phyloP scores from a whole-genome alignment of 2,329 filamentous ascomycete genomes.

The Exophiala spinifera region DNA sequence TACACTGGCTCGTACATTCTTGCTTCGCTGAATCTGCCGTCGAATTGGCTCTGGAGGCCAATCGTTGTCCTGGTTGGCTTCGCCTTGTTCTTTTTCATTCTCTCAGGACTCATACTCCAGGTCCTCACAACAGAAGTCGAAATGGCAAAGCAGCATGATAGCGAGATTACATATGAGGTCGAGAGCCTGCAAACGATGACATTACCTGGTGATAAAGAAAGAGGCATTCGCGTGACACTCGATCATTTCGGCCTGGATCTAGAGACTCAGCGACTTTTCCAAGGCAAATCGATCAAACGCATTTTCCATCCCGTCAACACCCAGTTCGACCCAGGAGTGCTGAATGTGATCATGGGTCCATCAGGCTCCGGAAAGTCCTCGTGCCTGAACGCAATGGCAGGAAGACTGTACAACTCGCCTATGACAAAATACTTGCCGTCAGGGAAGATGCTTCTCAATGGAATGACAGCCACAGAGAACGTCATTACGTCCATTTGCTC shows the following conservation, averaged over 20 bases:
- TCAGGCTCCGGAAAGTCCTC: constrained; percentile 76
- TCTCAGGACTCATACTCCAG: constrained; percentile 60
- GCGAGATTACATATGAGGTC: constrained; percentile 51
- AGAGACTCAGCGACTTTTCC: constrained; percentile 7
- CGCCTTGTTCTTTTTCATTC: constrained; percentile 59
- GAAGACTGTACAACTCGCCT: constrained; percentile 60
- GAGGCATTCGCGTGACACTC: constrained; percentile 64
- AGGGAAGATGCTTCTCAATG: constrained; percentile 68
- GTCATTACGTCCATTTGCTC: constrained; percentile 65
- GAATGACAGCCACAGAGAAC: constrained; percentile 60
- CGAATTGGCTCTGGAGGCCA: constrained; percentile 62
- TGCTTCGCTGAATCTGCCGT: constrained; percentile 64
- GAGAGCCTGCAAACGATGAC: constrained; percentile 64
- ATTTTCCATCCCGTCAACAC: constrained; percentile 67
- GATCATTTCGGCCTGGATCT: constrained; percentile 58
- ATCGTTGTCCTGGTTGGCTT: constrained; percentile 63
- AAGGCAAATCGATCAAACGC: constrained; percentile 15
- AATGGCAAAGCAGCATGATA: constrained; percentile 60
- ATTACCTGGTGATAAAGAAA: constrained; percentile 43
- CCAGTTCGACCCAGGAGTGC: constrained; percentile 63
- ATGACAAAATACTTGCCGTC: constrained; percentile 60
- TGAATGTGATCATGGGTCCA: constrained; percentile 79
- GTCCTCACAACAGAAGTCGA: constrained; percentile 67
- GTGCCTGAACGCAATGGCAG: constrained; percentile 69
- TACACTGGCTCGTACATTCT: constrained; percentile 70